phyloP scores from a whole-genome alignment of 2,329 filamentous ascomycete species.

The Phialophora chinensis region DNA sequence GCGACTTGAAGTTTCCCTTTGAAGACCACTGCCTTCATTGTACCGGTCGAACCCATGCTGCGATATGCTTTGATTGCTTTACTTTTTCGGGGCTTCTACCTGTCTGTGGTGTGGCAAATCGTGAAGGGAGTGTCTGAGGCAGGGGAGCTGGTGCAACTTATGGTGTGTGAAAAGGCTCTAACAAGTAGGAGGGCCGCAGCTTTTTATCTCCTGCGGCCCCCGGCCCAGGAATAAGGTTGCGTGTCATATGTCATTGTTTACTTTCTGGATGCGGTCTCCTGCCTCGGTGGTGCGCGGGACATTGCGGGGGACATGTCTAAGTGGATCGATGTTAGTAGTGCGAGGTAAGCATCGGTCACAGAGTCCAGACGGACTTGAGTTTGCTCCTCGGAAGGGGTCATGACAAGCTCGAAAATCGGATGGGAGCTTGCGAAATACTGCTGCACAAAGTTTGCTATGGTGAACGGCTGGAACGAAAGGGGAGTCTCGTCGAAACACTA shows the following conservation, averaged over 20 bases:
- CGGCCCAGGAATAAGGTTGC: background rate
- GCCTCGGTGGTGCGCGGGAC: background rate
- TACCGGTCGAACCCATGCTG: conserved; percentile 50
- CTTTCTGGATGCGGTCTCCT: background rate
- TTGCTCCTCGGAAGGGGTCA: background rate
- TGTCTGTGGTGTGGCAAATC: background rate
- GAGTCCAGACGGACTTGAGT: background rate
- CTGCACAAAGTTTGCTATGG: background rate
- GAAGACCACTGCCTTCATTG: conserved; percentile 90
- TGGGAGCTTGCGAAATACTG: background rate
- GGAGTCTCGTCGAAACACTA: background rate
- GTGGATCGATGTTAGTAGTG: background rate
- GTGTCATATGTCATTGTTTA: conserved; percentile 1
- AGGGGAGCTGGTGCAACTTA: background rate
- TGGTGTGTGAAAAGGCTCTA: no score
- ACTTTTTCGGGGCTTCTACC: background rate
- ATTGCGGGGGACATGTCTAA: background rate
- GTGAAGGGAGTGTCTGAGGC: background rate
- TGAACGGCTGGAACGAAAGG: background rate
- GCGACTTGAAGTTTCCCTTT: conserved; percentile 76
- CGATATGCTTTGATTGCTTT: background rate
- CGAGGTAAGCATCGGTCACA: background rate
- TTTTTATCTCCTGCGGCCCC: background rate
- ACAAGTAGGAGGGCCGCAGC: background rate
- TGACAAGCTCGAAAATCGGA: background rate